Evolutionary conservation across 306 rosid genomes (phyloP).

Genomic region (Quercus bicolor): DNA sequence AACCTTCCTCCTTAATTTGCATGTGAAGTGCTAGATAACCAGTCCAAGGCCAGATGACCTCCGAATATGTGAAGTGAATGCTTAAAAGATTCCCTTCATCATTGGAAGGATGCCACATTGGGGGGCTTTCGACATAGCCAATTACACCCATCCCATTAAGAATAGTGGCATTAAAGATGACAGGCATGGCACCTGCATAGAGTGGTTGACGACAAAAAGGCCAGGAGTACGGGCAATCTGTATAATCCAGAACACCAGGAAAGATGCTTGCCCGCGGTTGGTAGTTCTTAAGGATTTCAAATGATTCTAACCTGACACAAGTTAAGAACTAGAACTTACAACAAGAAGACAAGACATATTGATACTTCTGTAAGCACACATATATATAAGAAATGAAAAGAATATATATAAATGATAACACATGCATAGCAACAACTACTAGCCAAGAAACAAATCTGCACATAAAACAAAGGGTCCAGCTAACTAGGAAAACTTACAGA

Average conservation of each 20-base stretch:
- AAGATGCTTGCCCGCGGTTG: constrained; percentile 90
- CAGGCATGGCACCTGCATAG: constrained; percentile 97
- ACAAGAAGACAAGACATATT: not conserved
- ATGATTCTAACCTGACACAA: constrained; percentile 83
- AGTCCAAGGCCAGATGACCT: constrained; percentile 97
- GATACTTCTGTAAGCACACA: too few relatives aligned
- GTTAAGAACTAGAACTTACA: constrained; percentile 19
- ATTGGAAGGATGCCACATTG: constrained; percentile 85
- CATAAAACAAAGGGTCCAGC: constrained; percentile 3
- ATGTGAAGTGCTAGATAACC: constrained; percentile 90
- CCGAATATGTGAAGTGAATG: constrained; percentile 84
- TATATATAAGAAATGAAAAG: not conserved
- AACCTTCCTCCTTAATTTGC: constrained; percentile 96
- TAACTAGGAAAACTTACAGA: constrained; percentile 57
- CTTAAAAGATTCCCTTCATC: constrained; percentile 91
- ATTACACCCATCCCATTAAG: constrained; percentile 96
- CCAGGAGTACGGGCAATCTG: constrained; percentile 95
- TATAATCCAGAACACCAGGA: constrained; percentile 79
- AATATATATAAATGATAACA: constrained; percentile 3
- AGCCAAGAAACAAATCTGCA: not conserved
- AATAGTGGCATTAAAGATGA: constrained; percentile 91
- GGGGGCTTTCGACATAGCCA: constrained; percentile 79
- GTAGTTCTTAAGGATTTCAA: constrained; percentile 82
- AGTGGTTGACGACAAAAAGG: constrained; percentile 98
- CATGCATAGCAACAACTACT: not conserved